These are phyloP conservation scores for Agaricus sinodeliciosus DNA, from an alignment of 768 basidiomycete species.

Conservation along the genomic window DNA sequence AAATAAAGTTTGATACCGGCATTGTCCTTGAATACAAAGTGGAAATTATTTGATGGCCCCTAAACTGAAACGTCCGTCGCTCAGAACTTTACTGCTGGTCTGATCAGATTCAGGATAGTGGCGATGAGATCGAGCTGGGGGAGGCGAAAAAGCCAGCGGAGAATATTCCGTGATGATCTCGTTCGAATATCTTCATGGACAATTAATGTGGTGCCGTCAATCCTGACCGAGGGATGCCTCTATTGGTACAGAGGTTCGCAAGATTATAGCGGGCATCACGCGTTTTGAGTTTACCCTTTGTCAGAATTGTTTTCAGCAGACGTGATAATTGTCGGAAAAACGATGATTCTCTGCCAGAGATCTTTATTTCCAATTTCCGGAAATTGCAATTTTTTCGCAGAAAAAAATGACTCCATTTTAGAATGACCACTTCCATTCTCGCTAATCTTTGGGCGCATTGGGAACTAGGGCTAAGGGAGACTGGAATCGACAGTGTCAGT, in stretches of 20 bases:
- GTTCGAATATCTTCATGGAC: not conserved
- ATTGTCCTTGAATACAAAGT: not conserved
- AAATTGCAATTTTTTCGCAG: too few relatives aligned
- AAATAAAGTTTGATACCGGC: constrained; percentile 8
- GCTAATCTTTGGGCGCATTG: too few relatives aligned
- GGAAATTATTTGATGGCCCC: not conserved
- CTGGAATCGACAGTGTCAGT: too few relatives aligned
- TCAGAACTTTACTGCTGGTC: constrained; percentile 3
- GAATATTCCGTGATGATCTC: not conserved
- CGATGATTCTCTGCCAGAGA: too few relatives aligned
- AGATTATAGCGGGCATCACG: not conserved
- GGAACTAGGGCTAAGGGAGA: too few relatives aligned
- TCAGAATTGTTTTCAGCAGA: too few relatives aligned
- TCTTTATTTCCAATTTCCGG: too few relatives aligned
- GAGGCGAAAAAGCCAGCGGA: not conserved
- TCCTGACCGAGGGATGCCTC: not conserved
- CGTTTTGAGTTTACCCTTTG: too few relatives aligned
- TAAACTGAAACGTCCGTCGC: not conserved
- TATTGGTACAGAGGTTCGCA: not conserved
- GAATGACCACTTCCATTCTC: too few relatives aligned
- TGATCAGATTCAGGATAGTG: not conserved
- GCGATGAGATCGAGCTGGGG: too few relatives aligned
- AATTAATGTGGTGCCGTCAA: not conserved
- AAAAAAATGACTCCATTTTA: too few relatives aligned
- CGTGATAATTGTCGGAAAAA: too few relatives aligned